Conservation (phyloP, 208 protist species). For the Leishmania tarentolae region DNA sequence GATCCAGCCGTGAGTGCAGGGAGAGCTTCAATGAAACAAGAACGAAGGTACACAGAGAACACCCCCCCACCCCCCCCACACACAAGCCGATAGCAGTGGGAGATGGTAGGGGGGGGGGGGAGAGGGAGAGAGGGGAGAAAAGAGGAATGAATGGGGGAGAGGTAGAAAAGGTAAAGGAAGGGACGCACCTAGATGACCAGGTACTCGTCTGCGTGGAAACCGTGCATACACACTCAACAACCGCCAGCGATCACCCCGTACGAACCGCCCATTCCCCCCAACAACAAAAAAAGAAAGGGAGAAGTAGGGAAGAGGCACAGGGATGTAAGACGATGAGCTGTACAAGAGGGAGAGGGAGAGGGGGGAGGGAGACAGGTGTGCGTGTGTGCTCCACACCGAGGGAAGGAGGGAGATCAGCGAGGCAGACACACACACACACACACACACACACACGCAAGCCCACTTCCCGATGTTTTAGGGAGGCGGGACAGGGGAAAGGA, state of each 20-base stretch:
- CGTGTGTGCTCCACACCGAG: not conserved
- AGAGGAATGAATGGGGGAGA: not conserved
- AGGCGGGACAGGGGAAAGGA: not conserved
- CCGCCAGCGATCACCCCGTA: too few species aligned
- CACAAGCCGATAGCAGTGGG: not conserved
- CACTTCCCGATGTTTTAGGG: not conserved
- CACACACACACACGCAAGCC: not conserved
- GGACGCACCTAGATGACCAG: not conserved
- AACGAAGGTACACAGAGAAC: not conserved
- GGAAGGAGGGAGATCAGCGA: too few species aligned
- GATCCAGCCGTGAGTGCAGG: not conserved
- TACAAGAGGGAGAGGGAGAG: not conserved
- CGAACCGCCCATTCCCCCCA: not conserved
- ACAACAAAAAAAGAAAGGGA: not conserved
- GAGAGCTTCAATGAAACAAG: not conserved
- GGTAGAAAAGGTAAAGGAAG: not conserved
- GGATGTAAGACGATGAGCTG: not conserved
- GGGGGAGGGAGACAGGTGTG: not conserved
- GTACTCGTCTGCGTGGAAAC: not conserved
- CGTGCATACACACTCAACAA: not conserved
- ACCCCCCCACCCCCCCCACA: too few species aligned
- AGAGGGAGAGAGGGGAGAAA: not conserved
- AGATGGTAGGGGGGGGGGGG: not conserved
- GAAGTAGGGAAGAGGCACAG: slow-evolving; percentile 15
- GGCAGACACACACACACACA: slow-evolving; percentile 11